A percentile compares a stretch with the other conserved stretches of the same genome.
These are phyloP conservation scores for Colletotrichum shisoi DNA, from an alignment of 2,329 filamentous ascomycete genomes.

Conservation along the genomic window DNA sequence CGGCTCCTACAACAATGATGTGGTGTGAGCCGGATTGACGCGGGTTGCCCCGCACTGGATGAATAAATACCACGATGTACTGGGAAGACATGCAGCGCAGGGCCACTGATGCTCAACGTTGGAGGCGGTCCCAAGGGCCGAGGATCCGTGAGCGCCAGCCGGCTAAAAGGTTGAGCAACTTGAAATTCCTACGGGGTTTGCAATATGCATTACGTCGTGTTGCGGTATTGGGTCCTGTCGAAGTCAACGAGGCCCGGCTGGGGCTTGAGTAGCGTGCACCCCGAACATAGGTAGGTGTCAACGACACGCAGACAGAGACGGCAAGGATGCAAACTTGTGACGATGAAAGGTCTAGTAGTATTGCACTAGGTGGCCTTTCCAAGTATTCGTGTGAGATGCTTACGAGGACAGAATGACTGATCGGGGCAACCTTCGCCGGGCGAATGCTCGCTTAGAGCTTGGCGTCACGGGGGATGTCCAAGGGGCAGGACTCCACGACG, in stretches of 20 bases:
- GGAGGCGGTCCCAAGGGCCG: conserved; percentile 21
- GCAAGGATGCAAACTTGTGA: background rate
- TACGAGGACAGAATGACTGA: background rate
- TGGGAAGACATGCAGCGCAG: conserved; percentile 19
- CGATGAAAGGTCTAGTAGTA: too few relatives aligned
- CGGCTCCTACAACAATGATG: background rate
- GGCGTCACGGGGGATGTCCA: conserved; percentile 6
- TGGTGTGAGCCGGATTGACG: conserved; percentile 4
- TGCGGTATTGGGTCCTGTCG: background rate
- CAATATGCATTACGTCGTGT: background rate
- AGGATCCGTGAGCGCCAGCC: background rate
- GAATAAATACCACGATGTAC: conserved; percentile 18
- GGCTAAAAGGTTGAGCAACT: background rate
- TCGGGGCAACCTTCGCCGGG: background rate
- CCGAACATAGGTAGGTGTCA: background rate
- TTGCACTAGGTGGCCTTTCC: background rate
- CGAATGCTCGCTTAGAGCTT: background rate
- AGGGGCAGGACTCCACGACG: conserved; percentile 6
- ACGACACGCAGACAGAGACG: background rate
- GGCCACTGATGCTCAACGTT: background rate
- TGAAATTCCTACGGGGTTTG: background rate
- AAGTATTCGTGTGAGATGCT: background rate
- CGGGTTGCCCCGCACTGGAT: conserved; percentile 24
- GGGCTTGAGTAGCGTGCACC: background rate
- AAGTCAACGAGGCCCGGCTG: background rate